phyloP scores from a whole-genome alignment of 2,329 filamentous ascomycete species.

The Ophiocordyceps unilateralis region DNA sequence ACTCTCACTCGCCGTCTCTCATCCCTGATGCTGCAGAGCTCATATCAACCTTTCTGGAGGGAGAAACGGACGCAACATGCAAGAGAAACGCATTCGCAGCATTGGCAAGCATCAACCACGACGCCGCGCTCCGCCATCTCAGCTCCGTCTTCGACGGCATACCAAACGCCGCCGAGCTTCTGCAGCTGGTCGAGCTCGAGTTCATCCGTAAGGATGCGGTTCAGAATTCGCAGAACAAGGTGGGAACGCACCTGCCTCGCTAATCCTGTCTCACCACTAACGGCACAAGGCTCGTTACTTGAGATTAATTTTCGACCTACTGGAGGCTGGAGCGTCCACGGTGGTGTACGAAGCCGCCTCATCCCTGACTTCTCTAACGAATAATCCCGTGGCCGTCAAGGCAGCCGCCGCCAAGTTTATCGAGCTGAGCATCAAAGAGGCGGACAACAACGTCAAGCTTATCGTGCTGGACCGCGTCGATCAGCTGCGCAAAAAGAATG shows the following conservation, averaged over 20 bases:
- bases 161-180: conserved; percentile 80
- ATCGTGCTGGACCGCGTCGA: conserved; percentile 93
- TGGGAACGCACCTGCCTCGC: conserved; percentile 16
- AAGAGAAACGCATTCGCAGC: conserved; percentile 96
- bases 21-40: conserved; percentile 94
- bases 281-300: conserved; percentile 60
- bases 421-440: conserved; percentile 90
- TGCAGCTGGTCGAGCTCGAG: conserved; percentile 86
- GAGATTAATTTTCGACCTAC: conserved; percentile 84
- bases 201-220: conserved; percentile 98
- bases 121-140: conserved; percentile 77
- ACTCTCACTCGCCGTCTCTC: conserved; percentile 72
- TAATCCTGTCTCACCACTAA: conserved; percentile 9
- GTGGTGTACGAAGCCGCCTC: conserved; percentile 97
- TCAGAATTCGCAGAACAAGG: conserved; percentile 87
- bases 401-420: conserved; percentile 93
- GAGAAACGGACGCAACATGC: conserved; percentile 86
- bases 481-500: conserved; percentile 70
- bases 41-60: conserved; percentile 73
- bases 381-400: conserved; percentile 93
- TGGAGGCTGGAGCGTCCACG: conserved; percentile 84
- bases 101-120: conserved; percentile 77
- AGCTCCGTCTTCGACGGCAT: conserved; percentile 84
- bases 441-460: conserved; percentile 97
- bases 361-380: conserved; percentile 82